These are phyloP conservation scores for Zalerion maritima DNA, from an alignment of 495 filamentous ascomycete species.

Conservation along the genomic window DNA sequence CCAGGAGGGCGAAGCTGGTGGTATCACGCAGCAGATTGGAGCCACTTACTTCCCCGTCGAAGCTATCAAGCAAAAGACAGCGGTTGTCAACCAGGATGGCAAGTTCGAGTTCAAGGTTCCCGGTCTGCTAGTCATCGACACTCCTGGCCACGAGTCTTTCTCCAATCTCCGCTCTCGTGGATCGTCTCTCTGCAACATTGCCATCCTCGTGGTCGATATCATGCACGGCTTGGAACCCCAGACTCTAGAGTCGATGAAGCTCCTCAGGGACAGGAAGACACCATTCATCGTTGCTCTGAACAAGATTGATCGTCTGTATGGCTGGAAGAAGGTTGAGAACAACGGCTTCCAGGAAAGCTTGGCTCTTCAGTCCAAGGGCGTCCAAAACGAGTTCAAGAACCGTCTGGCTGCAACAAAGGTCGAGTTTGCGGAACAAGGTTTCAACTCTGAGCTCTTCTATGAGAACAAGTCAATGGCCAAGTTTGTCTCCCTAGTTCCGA, in stretches of 20 bases:
- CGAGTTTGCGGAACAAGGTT: slow-evolving; percentile 87
- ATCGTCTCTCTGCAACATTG: slow-evolving; percentile 97
- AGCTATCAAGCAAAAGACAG: slow-evolving; percentile 78
- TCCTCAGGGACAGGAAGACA: slow-evolving; percentile 86
- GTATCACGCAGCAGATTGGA: slow-evolving; percentile 99
- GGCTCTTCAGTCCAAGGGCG: slow-evolving; percentile 77
- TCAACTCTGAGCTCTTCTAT: slow-evolving; percentile 93
- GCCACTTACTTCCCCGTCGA: slow-evolving; percentile 99
- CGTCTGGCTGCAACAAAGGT: slow-evolving; percentile 84
- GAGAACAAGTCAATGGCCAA: slow-evolving; percentile 96
- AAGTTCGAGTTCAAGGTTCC: slow-evolving; percentile 95
- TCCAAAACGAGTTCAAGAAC: slow-evolving; percentile 88
- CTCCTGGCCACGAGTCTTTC: slow-evolving; percentile 99
- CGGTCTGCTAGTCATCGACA: slow-evolving; percentile 94
- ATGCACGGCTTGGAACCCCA: slow-evolving; percentile 99
- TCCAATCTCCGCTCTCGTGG: slow-evolving; percentile 92
- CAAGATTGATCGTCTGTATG: slow-evolving; percentile 99
- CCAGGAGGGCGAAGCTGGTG: slow-evolving; percentile 97
- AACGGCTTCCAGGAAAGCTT: slow-evolving; percentile 94
- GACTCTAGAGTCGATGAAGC: slow-evolving; percentile 90
- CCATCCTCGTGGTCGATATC: slow-evolving; percentile 97
- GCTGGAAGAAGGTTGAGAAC: slow-evolving; percentile 95
- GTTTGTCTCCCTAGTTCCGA: slow-evolving; percentile 88
- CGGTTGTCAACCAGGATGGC: slow-evolving; percentile 80
- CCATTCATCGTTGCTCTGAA: slow-evolving; percentile 98